A percentile compares a stretch with the other conserved stretches of the same genome.
Evolutionary conservation across 208 protist genomes (phyloP).

Genomic region (Crithidia expoeki): DNA sequence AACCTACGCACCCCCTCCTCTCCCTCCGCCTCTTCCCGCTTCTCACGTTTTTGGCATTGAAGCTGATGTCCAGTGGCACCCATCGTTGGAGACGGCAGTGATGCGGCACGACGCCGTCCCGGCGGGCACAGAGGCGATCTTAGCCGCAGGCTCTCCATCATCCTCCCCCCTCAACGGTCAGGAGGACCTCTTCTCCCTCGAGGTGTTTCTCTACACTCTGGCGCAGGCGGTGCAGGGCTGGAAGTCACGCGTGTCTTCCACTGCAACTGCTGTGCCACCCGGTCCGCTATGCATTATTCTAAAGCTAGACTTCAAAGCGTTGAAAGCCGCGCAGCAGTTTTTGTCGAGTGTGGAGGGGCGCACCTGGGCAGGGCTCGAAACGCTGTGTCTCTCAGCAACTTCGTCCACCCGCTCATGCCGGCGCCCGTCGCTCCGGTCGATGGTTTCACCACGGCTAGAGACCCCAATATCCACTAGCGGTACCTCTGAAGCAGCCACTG

Average conservation of each 20-base stretch:
- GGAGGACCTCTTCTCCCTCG: not conserved
- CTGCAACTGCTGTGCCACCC: not conserved
- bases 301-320: slow-evolving; percentile 57
- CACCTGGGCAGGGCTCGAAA: slow-evolving; percentile 11
- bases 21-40: not conserved
- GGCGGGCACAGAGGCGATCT: not conserved
- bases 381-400: not conserved
- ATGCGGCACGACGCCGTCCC: slow-evolving; percentile 43
- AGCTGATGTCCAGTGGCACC: slow-evolving; percentile 42
- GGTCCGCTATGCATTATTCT: slow-evolving; percentile 33
- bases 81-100: slow-evolving; percentile 16
- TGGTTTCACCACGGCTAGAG: slow-evolving; percentile 2
- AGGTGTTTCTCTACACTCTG: slow-evolving; percentile 7
- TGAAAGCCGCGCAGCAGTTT: slow-evolving; percentile 34
- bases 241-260: not conserved
- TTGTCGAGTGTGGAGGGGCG: slow-evolving; percentile 1
- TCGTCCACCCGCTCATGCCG: not conserved
- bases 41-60: slow-evolving; percentile 39
- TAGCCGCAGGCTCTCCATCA: not conserved
- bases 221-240: slow-evolving; percentile 23
- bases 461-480: not conserved
- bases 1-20: not conserved
- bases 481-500: not conserved
- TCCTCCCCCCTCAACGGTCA: slow-evolving; percentile 4
- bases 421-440: slow-evolving; percentile 3